A percentile compares a stretch with the other conserved stretches of the same genome.
Conservation (phyloP, 352 stramenopile genomes). For the Globisporangium radiosum region DNA sequence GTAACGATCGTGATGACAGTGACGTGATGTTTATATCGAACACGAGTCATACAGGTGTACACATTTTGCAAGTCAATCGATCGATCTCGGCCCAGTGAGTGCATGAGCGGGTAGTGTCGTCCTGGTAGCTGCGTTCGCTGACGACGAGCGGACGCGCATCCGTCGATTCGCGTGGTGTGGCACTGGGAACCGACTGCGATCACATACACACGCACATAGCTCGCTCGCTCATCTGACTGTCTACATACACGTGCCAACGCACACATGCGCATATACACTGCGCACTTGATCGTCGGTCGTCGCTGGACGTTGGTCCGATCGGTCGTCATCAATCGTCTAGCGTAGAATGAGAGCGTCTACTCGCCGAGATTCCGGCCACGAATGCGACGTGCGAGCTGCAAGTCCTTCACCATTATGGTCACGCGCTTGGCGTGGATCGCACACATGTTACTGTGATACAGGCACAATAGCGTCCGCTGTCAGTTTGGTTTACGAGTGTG, state of each 20-base stretch:
- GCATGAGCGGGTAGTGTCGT: no score
- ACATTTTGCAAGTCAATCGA: no score
- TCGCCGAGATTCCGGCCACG: constrained; percentile 73
- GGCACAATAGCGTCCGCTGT: background rate
- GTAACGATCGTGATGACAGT: no score
- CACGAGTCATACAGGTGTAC: no score
- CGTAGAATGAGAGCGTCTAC: constrained; percentile 11
- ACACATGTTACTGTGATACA: constrained; percentile 86
- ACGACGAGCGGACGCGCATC: background rate
- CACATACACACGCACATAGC: no score
- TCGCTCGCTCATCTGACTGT: no score
- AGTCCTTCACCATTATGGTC: constrained; percentile 93
- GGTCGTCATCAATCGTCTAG: background rate
- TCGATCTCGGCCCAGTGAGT: no score
- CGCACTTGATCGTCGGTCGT: constrained; percentile 11
- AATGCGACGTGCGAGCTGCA: constrained; percentile 90
- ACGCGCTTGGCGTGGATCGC: constrained; percentile 94
- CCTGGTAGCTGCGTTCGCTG: background rate
- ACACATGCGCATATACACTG: background rate
- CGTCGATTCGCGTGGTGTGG: background rate
- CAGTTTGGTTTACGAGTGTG: no score
- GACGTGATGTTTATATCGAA: no score
- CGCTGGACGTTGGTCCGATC: background rate
- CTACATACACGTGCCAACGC: no score
- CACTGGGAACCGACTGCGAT: background rate